These are phyloP conservation scores for Phytophthora pini DNA, from an alignment of 352 stramenopile genomes.

Conservation along the genomic window DNA sequence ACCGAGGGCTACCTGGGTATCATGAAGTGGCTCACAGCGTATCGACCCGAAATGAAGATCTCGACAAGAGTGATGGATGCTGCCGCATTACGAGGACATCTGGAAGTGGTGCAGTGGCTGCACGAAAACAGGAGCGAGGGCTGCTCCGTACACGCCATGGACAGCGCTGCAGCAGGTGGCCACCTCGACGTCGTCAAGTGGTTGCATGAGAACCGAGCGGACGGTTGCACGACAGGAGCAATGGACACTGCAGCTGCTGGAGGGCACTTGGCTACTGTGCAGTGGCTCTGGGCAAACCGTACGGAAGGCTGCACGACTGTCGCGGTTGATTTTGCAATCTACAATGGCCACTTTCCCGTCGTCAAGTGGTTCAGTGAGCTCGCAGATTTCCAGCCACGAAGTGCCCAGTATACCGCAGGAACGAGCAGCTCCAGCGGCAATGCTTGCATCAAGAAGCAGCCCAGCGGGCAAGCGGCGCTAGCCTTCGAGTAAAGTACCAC, in stretches of 20 bases:
- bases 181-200: conserved; percentile 65
- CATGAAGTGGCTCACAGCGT: conserved; percentile 48
- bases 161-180: conserved; percentile 58
- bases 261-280: conserved; percentile 59
- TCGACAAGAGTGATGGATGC: conserved; percentile 70
- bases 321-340: conserved; percentile 70
- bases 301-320: conserved; percentile 72
- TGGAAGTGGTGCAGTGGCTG: conserved; percentile 64
- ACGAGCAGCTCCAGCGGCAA: conserved; percentile 7
- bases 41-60: conserved; percentile 36
- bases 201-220: conserved; percentile 57
- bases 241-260: conserved; percentile 68
- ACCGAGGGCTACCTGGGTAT: conserved; percentile 46
- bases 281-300: conserved; percentile 62
- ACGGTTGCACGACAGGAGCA: conserved; percentile 64
- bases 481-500: conserved; percentile 25
- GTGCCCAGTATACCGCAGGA: conserved; percentile 18
- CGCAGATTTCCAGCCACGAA: conserved; percentile 31
- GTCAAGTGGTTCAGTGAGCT: conserved; percentile 61
- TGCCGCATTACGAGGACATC: conserved; percentile 63
- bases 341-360: conserved; percentile 70
- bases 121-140: conserved; percentile 61
- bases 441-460: conserved; percentile 33
- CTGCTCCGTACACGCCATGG: conserved; percentile 67
- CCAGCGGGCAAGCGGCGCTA: conserved; percentile 22